A percentile compares a stretch with the other conserved stretches of the same genome.
Evolutionary conservation across 495 filamentous ascomycete genomes (phyloP).

Genomic region (Xylaria castorea): DNA sequence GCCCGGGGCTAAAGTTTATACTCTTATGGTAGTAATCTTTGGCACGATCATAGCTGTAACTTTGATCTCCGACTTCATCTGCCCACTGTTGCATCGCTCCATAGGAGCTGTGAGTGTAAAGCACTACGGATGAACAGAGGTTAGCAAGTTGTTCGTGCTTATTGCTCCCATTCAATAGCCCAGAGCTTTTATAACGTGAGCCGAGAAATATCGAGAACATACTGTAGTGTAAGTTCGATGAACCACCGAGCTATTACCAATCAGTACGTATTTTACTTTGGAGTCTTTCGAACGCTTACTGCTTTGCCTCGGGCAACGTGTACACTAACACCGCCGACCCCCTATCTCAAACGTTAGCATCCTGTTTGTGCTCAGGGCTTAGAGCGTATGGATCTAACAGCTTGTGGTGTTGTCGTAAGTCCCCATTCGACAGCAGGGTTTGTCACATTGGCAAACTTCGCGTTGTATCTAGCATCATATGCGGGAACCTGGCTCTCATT

Average conservation of each 20-base stretch:
- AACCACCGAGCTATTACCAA: background rate
- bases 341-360: constrained; percentile 3
- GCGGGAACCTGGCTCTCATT: constrained; percentile 6
- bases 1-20: background rate
- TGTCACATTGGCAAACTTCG: background rate
- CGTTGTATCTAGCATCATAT: constrained; percentile 7
- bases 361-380: no score
- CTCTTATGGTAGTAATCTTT: background rate
- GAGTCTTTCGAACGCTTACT: background rate
- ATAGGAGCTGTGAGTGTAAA: constrained; percentile 15
- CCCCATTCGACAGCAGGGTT: constrained; percentile 10
- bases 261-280: background rate
- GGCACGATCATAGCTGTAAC: background rate
- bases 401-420: constrained; percentile 8
- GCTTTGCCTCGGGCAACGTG: constrained; percentile 6
- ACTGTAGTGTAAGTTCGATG: constrained; percentile 11
- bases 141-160: background rate
- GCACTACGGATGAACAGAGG: background rate
- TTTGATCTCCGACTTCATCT: constrained; percentile 5
- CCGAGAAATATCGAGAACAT: background rate
- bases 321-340: background rate
- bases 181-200: background rate
- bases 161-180: background rate
- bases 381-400: background rate
- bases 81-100: constrained; percentile 13